These are phyloP conservation scores for Prunella vulgaris DNA, from an alignment of 257 asterid species.

Conservation along the genomic window DNA sequence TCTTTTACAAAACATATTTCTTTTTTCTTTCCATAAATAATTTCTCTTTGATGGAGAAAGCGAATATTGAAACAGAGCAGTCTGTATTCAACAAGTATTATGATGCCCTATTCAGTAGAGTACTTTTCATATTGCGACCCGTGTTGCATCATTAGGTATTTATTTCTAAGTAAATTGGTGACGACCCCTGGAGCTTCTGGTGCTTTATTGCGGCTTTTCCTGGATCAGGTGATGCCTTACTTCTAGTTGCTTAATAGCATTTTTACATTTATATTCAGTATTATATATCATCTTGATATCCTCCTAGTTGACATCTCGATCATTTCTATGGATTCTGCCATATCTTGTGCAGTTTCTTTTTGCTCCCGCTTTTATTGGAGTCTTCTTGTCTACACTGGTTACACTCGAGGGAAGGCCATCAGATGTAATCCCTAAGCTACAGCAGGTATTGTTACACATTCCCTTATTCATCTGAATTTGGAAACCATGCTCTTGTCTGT, in stretches of 20 bases:
- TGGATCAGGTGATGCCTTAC: slow-evolving; percentile 55
- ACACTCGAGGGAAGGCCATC: slow-evolving; percentile 70
- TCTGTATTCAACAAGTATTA: neutral
- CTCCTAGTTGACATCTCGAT: neutral
- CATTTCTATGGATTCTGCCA: neutral
- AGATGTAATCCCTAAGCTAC: slow-evolving; percentile 60
- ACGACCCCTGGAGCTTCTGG: slow-evolving; percentile 60
- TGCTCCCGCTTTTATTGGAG: slow-evolving; percentile 64
- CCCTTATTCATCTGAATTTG: neutral
- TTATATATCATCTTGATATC: too few species aligned
- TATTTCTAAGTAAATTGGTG: slow-evolving; percentile 67
- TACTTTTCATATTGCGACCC: slow-evolving; percentile 4
- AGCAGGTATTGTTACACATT: slow-evolving; percentile 48
- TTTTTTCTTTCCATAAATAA: neutral
- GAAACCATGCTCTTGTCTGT: slow-evolving; percentile 2
- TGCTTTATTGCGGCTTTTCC: slow-evolving; percentile 60
- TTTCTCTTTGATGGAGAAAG: neutral
- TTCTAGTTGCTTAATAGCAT: neutral
- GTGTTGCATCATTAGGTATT: slow-evolving; percentile 43
- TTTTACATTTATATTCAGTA: too few species aligned
- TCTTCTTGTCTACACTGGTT: slow-evolving; percentile 53
- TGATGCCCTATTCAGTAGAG: neutral
- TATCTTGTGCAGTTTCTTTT: slow-evolving; percentile 54
- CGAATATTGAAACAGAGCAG: neutral
- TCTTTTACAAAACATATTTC: neutral